Conservation (phyloP, 306 rosid genomes). For the Vachellia pachyceras region DNA sequence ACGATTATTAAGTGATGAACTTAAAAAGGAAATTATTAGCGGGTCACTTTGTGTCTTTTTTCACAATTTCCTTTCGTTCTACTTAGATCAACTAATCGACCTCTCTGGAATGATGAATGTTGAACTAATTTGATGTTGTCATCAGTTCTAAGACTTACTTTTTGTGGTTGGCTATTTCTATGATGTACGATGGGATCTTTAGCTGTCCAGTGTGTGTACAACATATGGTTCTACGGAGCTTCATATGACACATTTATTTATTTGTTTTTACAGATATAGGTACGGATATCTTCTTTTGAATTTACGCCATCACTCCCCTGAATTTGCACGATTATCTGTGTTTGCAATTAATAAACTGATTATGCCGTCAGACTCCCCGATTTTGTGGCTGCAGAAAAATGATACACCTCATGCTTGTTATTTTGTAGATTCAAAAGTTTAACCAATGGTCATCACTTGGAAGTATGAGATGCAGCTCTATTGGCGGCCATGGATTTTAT, state of each 20-base stretch:
- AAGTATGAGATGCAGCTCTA: constrained; percentile 43
- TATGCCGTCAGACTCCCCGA: neutral
- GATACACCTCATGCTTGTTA: constrained; percentile 26
- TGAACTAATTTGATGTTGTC: constrained; percentile 14
- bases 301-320: no score
- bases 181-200: constrained; percentile 2
- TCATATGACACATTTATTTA: constrained; percentile 1
- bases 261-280: neutral
- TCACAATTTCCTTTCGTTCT: neutral
- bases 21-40: constrained; percentile 23
- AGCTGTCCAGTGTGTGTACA: neutral
- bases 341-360: neutral
- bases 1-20: neutral
- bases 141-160: constrained; percentile 23
- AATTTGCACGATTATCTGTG: neutral
- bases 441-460: constrained; percentile 44
- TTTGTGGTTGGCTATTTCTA: constrained; percentile 4
- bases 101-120: constrained; percentile 14
- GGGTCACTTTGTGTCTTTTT: constrained; percentile 9
- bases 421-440: constrained; percentile 55
- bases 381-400: constrained; percentile 34
- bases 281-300: neutral
- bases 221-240: constrained; percentile 7
- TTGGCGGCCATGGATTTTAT: constrained; percentile 43
- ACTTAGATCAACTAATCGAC: neutral